These are phyloP conservation scores for Scheffersomyces quercinus DNA, from an alignment of 1,139 yeast genomes.

Conservation along the genomic window DNA sequence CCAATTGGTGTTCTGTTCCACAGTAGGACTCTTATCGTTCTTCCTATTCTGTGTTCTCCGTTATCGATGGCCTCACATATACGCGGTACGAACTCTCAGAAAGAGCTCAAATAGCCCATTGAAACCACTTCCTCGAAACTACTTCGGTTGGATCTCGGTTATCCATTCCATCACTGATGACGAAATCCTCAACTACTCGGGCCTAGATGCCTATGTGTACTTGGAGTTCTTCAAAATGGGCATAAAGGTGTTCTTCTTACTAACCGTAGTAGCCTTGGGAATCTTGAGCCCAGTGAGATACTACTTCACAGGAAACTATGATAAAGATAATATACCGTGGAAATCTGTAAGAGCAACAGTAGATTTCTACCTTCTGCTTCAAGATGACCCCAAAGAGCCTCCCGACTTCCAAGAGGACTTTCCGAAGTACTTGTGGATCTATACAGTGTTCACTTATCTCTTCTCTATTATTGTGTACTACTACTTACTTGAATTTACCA, in stretches of 20 bases:
- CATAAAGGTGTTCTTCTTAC: conserved; percentile 35
- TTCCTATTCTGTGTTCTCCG: conserved; percentile 43
- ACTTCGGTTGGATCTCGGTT: conserved; percentile 44
- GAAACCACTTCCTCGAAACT: conserved; percentile 36
- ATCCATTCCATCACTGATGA: conserved; percentile 41
- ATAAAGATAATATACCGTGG: conserved; percentile 33
- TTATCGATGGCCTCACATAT: conserved; percentile 52
- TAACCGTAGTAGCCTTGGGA: conserved; percentile 39
- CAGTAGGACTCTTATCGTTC: conserved; percentile 38
- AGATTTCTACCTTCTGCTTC: not conserved
- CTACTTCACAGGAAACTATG: conserved; percentile 48
- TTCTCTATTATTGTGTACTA: conserved; percentile 38
- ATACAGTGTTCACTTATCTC: conserved; percentile 43
- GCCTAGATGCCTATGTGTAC: conserved; percentile 49
- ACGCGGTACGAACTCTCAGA: conserved; percentile 49
- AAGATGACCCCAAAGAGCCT: conserved; percentile 4
- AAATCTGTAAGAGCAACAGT: not conserved
- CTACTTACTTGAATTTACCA: conserved; percentile 38
- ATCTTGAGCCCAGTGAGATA: conserved; percentile 46
- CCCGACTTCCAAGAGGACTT: conserved; percentile 17
- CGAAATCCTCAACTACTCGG: conserved; percentile 41
- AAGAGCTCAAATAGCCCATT: conserved; percentile 25
- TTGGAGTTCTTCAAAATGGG: conserved; percentile 49
- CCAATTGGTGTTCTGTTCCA: conserved; percentile 39
- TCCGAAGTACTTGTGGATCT: conserved; percentile 35